Evolutionary conservation across 805 yeast species (phyloP).

Genomic region (Maudiozyma barnettii): DNA sequence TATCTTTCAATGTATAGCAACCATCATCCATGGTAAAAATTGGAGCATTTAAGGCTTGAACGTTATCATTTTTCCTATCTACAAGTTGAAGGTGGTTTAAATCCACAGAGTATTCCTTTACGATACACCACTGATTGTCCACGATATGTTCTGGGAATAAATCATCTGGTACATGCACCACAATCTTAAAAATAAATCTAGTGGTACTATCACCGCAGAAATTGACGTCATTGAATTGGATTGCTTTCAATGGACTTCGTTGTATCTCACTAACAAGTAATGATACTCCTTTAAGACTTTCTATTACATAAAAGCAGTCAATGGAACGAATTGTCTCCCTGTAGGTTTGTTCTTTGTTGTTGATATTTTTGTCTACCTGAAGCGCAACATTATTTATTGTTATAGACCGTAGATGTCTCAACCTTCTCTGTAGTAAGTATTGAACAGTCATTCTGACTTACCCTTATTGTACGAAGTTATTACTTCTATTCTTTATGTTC

Average conservation of each 20-base stretch:
- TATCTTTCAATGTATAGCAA: slow-evolving; percentile 9
- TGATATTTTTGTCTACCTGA: not conserved
- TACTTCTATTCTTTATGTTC: not conserved
- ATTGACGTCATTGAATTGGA: slow-evolving; percentile 23
- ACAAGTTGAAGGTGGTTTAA: slow-evolving; percentile 12
- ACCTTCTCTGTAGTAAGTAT: slow-evolving; percentile 12
- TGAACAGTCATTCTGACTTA: slow-evolving; percentile 5
- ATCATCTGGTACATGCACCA: slow-evolving; percentile 14
- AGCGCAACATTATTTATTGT: slow-evolving; percentile 14
- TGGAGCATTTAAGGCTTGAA: slow-evolving; percentile 13
- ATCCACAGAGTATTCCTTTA: slow-evolving; percentile 10
- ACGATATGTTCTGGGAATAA: not conserved
- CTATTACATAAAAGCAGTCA: slow-evolving; percentile 19
- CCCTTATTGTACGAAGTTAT: too few species aligned
- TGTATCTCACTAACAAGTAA: slow-evolving; percentile 25
- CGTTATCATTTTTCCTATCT: slow-evolving; percentile 5
- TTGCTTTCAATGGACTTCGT: slow-evolving; percentile 6
- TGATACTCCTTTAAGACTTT: slow-evolving; percentile 11
- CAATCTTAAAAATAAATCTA: slow-evolving; percentile 12
- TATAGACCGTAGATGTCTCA: slow-evolving; percentile 23
- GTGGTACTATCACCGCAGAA: slow-evolving; percentile 9
- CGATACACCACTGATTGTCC: not conserved
- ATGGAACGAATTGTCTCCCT: slow-evolving; percentile 4
- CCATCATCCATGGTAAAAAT: slow-evolving; percentile 21
- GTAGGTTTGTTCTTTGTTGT: not conserved